A percentile compares a stretch with the other conserved stretches of the same genome.
Evolutionary conservation across 257 asterid species (phyloP).

Genomic region (Nemophila menziesii): DNA sequence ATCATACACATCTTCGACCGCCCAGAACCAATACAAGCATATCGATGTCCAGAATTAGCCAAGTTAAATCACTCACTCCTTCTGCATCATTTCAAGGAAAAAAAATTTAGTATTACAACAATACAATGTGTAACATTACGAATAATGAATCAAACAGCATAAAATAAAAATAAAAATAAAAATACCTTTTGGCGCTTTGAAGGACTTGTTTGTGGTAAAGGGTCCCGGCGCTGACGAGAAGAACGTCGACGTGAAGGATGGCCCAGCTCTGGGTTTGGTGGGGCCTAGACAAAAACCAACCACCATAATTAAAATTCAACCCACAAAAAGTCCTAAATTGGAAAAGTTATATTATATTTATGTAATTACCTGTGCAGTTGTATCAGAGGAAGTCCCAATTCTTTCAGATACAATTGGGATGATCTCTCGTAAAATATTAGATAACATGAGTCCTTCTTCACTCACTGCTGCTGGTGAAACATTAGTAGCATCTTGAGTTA

Average conservation of each 20-base stretch:
- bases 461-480: conserved; percentile 32
- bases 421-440: conserved; percentile 58
- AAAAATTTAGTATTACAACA: neutral
- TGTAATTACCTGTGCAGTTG: conserved; percentile 1
- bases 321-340: neutral
- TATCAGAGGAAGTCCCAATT: conserved; percentile 16
- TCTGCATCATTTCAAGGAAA: conserved; percentile 17
- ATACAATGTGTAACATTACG: neutral
- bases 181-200: conserved; percentile 36
- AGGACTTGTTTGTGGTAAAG: conserved; percentile 23
- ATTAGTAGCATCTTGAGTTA: conserved; percentile 27
- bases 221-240: conserved; percentile 16
- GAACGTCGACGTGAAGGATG: conserved; percentile 32
- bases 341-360: conserved; percentile 3
- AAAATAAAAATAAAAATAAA: neutral
- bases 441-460: conserved; percentile 51
- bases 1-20: neutral
- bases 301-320: neutral
- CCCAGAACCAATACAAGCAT: neutral
- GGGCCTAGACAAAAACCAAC: conserved; percentile 19
- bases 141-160: neutral
- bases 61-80: conserved; percentile 14
- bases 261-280: conserved; percentile 20
- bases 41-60: neutral
- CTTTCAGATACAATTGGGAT: conserved; percentile 61